Conservation (phyloP, 2,329 filamentous ascomycete species). For the Fonsecaea nubica region DNA sequence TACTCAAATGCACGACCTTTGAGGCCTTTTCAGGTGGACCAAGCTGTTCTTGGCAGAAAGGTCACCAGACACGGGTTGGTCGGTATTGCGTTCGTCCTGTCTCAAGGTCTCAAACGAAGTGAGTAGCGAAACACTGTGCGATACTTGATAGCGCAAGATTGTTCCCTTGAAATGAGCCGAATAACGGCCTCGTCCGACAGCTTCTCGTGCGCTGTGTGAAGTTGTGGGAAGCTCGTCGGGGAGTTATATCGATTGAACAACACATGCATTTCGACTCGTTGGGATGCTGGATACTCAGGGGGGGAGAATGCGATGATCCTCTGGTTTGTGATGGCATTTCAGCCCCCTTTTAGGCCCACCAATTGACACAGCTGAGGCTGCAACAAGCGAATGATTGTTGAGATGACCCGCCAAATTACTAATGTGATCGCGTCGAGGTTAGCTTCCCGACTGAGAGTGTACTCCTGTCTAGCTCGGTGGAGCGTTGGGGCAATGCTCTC, state of each 20-base stretch:
- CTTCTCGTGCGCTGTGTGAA: background rate
- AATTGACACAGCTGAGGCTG: background rate
- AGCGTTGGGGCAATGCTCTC: background rate
- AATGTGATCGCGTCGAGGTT: background rate
- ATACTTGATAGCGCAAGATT: background rate
- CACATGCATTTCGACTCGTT: background rate
- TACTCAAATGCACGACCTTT: constrained; percentile 9
- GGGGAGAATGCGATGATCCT: background rate
- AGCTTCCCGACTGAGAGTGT: constrained; percentile 1
- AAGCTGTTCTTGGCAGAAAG: background rate
- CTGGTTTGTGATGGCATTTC: background rate
- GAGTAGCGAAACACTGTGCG: background rate
- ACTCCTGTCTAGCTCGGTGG: background rate
- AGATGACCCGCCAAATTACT: background rate
- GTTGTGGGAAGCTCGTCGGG: background rate
- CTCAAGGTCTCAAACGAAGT: background rate
- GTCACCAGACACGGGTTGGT: background rate
- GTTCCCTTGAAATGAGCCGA: background rate
- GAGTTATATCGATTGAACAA: background rate
- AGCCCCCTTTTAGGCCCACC: background rate
- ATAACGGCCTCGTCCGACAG: background rate
- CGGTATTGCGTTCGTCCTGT: background rate
- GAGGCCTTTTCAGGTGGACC: constrained; percentile 7
- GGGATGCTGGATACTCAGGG: background rate
- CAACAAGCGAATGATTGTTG: constrained; percentile 2